Evolutionary conservation across 2,329 filamentous ascomycete genomes (phyloP), one percentile per base, ranked within the genome.

Genomic region (Aspergillus fumigatus): DNA sequence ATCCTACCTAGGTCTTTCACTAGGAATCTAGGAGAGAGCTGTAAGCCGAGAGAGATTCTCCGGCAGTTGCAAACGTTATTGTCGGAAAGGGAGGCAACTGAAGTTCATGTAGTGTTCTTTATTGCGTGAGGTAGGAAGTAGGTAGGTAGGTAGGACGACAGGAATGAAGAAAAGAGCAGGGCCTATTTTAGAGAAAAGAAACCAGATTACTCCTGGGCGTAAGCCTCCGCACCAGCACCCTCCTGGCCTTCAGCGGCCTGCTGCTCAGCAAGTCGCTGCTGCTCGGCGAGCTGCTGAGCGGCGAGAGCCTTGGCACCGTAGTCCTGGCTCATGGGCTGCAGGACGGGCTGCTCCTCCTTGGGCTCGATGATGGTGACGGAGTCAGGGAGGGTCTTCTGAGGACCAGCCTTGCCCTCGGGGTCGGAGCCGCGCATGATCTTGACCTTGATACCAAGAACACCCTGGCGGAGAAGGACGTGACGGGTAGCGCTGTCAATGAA

Each of bases 371-470:
- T 94, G 79, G 93, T 97, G 80, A 99, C 94, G 78, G 92, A 91
- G 80, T 99, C 94, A 70, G 94, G 94, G 67, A 99, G 90, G 69
- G 92, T 88, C 88, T 97, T 97, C 82, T 92, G 90, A 73, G 93
- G 92, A 70, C 94, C 92, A 74, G 91, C 87, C 88, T 99, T 99
- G 88, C 94, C 94, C 83, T 97, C 92, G 79, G 94, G 94, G 84
- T 99, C 94, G 72, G 91, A 94, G 77, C 94, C 94, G 79, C 95
- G 92, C 94, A 99, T 99, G 84, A 99, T 99, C 92, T 99, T 99
- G 82, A 99, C 94, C 88, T 99, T 99, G 85, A 99, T 99, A 84
- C 94, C 94, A 68, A 99, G 85, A 68, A 99, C 94, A 90, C 94
- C 94, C 86, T 99, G 94, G 83, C 95, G 90, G 80, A 99, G 92